phyloP scores from a whole-genome alignment of 441 rosid genomes.

The Croton setiger region DNA sequence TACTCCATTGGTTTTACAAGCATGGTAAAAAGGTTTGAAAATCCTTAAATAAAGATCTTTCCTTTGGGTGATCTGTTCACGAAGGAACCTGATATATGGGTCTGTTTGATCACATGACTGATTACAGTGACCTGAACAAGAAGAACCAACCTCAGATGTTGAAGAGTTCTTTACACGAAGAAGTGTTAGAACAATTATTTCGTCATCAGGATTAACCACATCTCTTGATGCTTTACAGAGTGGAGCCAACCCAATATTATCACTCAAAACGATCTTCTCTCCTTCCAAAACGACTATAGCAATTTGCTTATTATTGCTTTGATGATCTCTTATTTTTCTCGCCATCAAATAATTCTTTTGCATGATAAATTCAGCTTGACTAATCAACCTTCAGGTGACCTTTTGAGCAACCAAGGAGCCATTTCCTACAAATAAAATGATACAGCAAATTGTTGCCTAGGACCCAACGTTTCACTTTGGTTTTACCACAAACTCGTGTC shows the following conservation, averaged over 20 bases:
- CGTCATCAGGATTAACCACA: constrained; percentile 28
- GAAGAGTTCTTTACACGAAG: constrained; percentile 17
- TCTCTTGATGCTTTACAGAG: constrained; percentile 26
- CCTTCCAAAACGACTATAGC: constrained; percentile 38
- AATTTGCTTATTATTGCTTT: constrained; percentile 18
- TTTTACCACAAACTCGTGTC: constrained; percentile 3
- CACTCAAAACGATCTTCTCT: constrained; percentile 18
- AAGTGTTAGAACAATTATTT: constrained; percentile 38
- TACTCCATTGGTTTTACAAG: constrained; percentile 35
- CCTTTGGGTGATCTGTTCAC: constrained; percentile 25
- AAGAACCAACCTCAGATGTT: constrained; percentile 7
- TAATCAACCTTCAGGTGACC: not conserved
- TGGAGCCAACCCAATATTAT: constrained; percentile 24
- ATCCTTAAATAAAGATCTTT: constrained; percentile 25
- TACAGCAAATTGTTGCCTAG: constrained; percentile 16
- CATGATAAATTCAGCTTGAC: too few relatives aligned
- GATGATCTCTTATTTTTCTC: constrained; percentile 27
- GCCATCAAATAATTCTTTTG: constrained; percentile 12
- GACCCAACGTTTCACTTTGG: constrained; percentile 17
- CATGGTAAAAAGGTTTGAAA: constrained; percentile 33
- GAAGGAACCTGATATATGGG: constrained; percentile 21
- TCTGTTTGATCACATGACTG: constrained; percentile 12
- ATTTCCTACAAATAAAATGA: not conserved
- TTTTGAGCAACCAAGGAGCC: not conserved
- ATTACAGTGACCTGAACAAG: constrained; percentile 8